phyloP scores from a whole-genome alignment of 306 rosid species.

The Vigna unguiculata region DNA sequence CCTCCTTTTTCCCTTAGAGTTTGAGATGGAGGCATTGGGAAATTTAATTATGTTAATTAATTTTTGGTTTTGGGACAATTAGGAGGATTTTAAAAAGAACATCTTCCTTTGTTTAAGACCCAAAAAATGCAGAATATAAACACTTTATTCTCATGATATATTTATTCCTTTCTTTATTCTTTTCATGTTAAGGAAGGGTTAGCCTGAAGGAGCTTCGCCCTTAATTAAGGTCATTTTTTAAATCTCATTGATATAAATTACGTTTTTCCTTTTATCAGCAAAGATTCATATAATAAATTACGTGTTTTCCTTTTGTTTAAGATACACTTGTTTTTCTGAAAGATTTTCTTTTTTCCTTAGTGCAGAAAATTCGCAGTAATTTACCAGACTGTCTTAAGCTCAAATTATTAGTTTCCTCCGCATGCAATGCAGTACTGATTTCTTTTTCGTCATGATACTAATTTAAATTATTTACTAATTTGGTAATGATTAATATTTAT shows the following conservation, averaged over 20 bases:
- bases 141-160: conserved; percentile 6
- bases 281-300: too few species aligned
- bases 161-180: conserved; percentile 39
- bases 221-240: conserved; percentile 23
- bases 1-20: background rate
- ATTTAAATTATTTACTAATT: too few species aligned
- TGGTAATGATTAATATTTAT: too few species aligned
- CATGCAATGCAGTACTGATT: too few species aligned
- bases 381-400: too few species aligned
- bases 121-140: background rate
- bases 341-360: too few species aligned
- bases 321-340: background rate
- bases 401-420: too few species aligned
- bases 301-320: background rate
- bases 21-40: background rate
- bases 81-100: background rate
- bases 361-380: too few species aligned
- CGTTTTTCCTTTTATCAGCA: too few species aligned
- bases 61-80: background rate
- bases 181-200: conserved; percentile 22
- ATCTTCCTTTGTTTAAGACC: conserved; percentile 12
- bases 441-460: too few species aligned
- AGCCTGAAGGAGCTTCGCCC: conserved; percentile 39
- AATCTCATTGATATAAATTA: conserved; percentile 11
- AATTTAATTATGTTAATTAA: background rate